These are phyloP conservation scores for Scutellaria galericulata DNA, from an alignment of 257 asterid species.

Conservation along the genomic window DNA sequence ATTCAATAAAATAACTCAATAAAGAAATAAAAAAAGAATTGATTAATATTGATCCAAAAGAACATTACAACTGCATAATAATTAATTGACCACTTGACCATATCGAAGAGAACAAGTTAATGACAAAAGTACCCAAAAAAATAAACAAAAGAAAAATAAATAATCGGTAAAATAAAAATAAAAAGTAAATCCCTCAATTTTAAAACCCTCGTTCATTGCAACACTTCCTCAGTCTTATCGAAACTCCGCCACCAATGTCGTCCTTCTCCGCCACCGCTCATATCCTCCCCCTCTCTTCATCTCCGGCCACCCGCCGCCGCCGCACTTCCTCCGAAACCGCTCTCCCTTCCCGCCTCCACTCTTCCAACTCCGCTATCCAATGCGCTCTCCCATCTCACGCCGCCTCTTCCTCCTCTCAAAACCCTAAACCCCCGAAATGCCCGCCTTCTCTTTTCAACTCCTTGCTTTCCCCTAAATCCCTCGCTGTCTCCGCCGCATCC, in stretches of 20 bases:
- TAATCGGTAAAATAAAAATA: too few relatives aligned
- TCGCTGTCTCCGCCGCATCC: constrained; percentile 64
- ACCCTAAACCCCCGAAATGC: constrained; percentile 58
- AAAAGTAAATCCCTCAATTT: neutral
- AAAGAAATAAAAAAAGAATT: too few relatives aligned
- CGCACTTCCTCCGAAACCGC: constrained; percentile 36
- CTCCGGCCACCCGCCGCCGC: constrained; percentile 43
- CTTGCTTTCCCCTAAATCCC: constrained; percentile 46
- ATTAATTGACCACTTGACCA: too few relatives aligned
- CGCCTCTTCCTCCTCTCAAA: constrained; percentile 43
- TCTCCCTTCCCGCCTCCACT: constrained; percentile 26
- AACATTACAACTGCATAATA: too few relatives aligned
- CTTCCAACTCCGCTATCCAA: constrained; percentile 39
- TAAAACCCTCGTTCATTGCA: constrained; percentile 26
- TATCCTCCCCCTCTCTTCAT: constrained; percentile 49
- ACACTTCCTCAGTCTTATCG: constrained; percentile 30
- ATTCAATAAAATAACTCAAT: too few relatives aligned
- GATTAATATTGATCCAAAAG: too few relatives aligned
- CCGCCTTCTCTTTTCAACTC: constrained; percentile 28
- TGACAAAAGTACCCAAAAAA: too few relatives aligned
- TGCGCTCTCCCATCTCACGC: constrained; percentile 46
- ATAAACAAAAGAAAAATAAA: too few relatives aligned
- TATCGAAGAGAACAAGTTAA: too few relatives aligned
- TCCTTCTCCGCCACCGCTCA: constrained; percentile 61
- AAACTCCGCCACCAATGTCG: constrained; percentile 56